Evolutionary conservation across 805 yeast genomes (phyloP).

Genomic region (Kodamaea kaohsiungensis): DNA sequence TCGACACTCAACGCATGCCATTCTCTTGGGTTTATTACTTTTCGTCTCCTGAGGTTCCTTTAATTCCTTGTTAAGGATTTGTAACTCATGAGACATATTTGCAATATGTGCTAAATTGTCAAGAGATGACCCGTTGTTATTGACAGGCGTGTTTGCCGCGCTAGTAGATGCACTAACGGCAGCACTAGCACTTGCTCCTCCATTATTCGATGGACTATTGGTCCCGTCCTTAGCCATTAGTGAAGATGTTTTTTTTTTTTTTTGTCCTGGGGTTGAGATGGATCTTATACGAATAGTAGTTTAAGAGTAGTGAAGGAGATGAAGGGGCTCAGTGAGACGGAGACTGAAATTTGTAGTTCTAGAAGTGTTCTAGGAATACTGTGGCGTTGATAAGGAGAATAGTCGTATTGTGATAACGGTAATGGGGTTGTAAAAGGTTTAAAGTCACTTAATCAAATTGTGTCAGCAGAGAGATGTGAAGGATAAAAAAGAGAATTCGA

Average conservation of each 20-base stretch:
- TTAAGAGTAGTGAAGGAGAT: too few species aligned
- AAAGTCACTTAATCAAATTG: too few species aligned
- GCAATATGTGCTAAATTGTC: slow-evolving; percentile 46
- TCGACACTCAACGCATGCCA: slow-evolving; percentile 95
- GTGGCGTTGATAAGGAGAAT: too few species aligned
- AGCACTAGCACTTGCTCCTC: background rate
- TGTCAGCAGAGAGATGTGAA: too few species aligned
- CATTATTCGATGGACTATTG: background rate
- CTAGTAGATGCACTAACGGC: background rate
- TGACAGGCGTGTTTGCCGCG: background rate
- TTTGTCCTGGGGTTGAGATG: background rate
- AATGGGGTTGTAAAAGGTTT: too few species aligned
- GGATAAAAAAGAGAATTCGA: too few species aligned
- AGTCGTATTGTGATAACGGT: too few species aligned
- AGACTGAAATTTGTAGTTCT: too few species aligned
- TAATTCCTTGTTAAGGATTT: slow-evolving; percentile 24
- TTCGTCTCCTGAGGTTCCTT: slow-evolving; percentile 14
- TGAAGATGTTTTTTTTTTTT: slow-evolving; percentile 8
- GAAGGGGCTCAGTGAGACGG: too few species aligned
- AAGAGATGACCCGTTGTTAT: slow-evolving; percentile 20
- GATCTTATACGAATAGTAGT: background rate
- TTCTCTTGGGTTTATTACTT: slow-evolving; percentile 44
- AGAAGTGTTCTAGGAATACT: too few species aligned
- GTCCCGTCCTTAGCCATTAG: slow-evolving; percentile 1
- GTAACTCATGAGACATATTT: slow-evolving; percentile 44